These are phyloP conservation scores for Aquilaria yunnanensis DNA, from an alignment of 345 rosid genomes.

Conservation along the genomic window DNA sequence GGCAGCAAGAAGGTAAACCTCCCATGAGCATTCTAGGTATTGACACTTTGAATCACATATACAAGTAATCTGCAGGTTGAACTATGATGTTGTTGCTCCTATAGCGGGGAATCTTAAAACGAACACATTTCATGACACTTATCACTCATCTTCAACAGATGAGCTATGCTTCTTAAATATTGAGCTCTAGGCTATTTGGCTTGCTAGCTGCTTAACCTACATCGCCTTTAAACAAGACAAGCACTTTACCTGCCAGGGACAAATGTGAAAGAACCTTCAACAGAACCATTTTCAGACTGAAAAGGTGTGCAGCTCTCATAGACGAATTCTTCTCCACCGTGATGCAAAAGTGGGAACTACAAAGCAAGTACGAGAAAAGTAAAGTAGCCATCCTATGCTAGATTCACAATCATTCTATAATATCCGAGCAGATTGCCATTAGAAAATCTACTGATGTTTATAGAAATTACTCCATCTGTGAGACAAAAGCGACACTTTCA, in stretches of 20 bases:
- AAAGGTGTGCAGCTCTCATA: conserved; percentile 53
- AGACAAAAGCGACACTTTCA: too few species aligned
- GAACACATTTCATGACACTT: not conserved
- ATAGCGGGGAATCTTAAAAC: not conserved
- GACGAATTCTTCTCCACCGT: conserved; percentile 64
- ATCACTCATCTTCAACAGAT: not conserved
- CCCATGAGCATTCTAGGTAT: not conserved
- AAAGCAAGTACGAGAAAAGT: conserved; percentile 13
- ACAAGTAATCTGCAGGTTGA: not conserved
- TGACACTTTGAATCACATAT: not conserved
- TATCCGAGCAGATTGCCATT: too few species aligned
- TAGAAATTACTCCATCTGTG: too few species aligned
- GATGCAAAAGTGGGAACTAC: conserved; percentile 65
- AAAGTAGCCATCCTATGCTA: not conserved
- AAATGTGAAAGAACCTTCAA: conserved; percentile 82
- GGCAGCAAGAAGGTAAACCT: not conserved
- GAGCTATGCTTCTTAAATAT: not conserved
- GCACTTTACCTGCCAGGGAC: conserved; percentile 72
- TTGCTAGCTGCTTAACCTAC: not conserved
- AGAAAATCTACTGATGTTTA: too few species aligned
- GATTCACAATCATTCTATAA: not conserved
- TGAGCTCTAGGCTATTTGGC: not conserved
- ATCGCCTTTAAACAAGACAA: not conserved
- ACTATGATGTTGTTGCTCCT: not conserved
- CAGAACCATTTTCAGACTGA: conserved; percentile 36